Conservation (phyloP, 176 grass and related monocot species). For the Cenchrus purpureus region DNA sequence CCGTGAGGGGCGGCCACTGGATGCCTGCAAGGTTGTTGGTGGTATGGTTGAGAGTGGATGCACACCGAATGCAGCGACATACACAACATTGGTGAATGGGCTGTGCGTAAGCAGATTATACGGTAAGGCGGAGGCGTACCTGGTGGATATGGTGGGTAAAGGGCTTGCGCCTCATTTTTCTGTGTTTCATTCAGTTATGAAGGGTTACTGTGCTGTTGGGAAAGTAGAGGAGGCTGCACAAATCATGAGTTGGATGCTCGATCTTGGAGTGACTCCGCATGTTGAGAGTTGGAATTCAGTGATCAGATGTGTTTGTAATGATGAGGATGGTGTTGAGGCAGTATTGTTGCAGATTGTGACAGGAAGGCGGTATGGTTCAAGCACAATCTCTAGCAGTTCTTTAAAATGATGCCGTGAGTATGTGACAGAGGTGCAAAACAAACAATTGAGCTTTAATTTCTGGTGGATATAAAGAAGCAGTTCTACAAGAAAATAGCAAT, state of each 20-base stretch:
- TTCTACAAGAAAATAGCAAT: background rate
- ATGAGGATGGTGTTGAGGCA: conserved; percentile 33
- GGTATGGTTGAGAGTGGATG: conserved; percentile 72
- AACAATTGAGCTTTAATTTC: conserved; percentile 6
- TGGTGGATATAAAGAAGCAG: background rate
- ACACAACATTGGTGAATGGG: conserved; percentile 67
- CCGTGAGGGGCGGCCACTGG: conserved; percentile 59
- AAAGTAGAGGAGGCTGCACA: conserved; percentile 57
- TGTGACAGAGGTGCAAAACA: background rate
- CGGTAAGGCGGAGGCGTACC: conserved; percentile 56
- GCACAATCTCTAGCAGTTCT: background rate
- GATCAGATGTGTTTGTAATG: conserved; percentile 47
- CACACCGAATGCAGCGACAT: conserved; percentile 59
- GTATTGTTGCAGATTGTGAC: conserved; percentile 45
- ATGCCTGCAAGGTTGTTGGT: conserved; percentile 84
- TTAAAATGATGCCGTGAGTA: background rate
- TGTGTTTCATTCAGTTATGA: conserved; percentile 72
- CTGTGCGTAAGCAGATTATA: conserved; percentile 59
- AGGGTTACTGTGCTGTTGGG: conserved; percentile 71
- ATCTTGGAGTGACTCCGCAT: conserved; percentile 58
- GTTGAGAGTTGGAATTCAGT: conserved; percentile 74
- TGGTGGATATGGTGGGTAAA: conserved; percentile 61
- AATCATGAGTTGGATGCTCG: conserved; percentile 60
- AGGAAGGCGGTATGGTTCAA: conserved; percentile 14
- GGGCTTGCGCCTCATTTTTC: conserved; percentile 79